Evolutionary conservation across 2,329 filamentous ascomycete genomes (phyloP), one percentile per base, ranked within the genome.

Genomic region (Beauveria australis): DNA sequence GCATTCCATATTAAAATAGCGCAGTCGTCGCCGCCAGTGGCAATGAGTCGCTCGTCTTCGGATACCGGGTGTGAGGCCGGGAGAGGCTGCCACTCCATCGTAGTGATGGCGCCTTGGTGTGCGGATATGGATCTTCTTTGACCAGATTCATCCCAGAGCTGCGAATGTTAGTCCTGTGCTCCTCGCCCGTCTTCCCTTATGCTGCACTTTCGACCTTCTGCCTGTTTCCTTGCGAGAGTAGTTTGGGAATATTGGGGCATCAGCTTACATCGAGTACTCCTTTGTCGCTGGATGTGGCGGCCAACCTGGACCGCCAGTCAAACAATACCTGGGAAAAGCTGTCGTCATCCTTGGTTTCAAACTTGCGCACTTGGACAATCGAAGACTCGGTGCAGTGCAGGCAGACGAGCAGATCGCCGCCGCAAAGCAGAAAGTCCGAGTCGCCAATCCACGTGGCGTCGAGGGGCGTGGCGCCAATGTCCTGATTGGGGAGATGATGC

Each of bases 1-100:
- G 80, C 82, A 65, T 87, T 85, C 82, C 84, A 87, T 28, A 87
- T 81, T 51, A 80, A 75, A 53, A 88, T 85, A 12, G 81, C 81
- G 26, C 83, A 83, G 65, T 88, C 84, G 63, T 87, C 83, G 3
- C 81, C 81, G 26, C 83, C 83, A 1, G 84, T 83, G 8, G 85
- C 84, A 60, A 86, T 77, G 3, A 87, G 73, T 26, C 85, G 76
- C 64, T 86, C 82, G 54, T 79, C 79, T 7, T 78, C 73, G 22
- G 66, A 62, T 8, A 60, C 69, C 16, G 70, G 66, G 60, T 78
- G 75, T n/a, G 60, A 66, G 6, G 68, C 63, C 2, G 68, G 66
- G 19, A 82, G 64, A 12, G 85, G 84, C 66, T 87, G 85, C 84
- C 84, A 88, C 62, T 79, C 75, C 63, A 87, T 74, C 3, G 80